Evolutionary conservation across 2,329 filamentous ascomycete genomes (phyloP).

Genomic region (Clarireedia sp.): DNA sequence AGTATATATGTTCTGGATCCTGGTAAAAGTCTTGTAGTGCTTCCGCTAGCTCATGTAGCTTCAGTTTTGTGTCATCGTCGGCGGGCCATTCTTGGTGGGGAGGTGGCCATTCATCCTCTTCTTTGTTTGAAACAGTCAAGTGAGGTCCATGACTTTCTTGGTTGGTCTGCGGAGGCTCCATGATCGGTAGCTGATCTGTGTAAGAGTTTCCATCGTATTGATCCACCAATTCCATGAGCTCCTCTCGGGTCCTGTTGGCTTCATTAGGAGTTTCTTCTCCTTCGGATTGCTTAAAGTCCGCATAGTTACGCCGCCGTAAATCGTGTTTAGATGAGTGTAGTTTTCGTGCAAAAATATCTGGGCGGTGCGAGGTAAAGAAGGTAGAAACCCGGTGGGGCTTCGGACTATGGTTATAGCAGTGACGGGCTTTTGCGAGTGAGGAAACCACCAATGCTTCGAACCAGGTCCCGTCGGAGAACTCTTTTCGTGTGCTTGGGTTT

Average conservation of each 20-base stretch:
- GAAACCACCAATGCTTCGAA: constrained; percentile 30
- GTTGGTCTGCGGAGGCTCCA: constrained; percentile 45
- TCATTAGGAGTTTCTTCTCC: constrained; percentile 1
- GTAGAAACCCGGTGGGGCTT: constrained; percentile 10
- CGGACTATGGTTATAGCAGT: constrained; percentile 23
- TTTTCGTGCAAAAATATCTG: constrained; percentile 8
- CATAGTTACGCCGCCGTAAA: constrained; percentile 16
- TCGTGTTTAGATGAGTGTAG: constrained; percentile 1
- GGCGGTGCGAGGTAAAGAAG: constrained; percentile 19
- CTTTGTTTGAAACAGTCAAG: constrained; percentile 42
- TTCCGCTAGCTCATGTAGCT: constrained; percentile 19
- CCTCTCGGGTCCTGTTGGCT: constrained; percentile 30
- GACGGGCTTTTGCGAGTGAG: constrained; percentile 25
- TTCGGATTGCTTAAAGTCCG: constrained; percentile 1
- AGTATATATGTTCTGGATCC: constrained; percentile 27
- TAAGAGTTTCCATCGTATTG: constrained; percentile 40
- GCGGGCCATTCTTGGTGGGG: constrained; percentile 25
- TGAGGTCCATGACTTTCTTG: constrained; percentile 42
- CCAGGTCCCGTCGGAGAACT: constrained; percentile 12
- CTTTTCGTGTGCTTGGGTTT: constrained; percentile 2
- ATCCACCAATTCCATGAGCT: constrained; percentile 47
- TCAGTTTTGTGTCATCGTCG: constrained; percentile 21
- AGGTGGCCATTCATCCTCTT: constrained; percentile 36
- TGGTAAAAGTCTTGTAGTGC: constrained; percentile 16
- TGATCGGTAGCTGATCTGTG: constrained; percentile 45